Base-by-base conservation (phyloP, 345 rosid genomes). In the Citrus mangshanensis region DNA sequence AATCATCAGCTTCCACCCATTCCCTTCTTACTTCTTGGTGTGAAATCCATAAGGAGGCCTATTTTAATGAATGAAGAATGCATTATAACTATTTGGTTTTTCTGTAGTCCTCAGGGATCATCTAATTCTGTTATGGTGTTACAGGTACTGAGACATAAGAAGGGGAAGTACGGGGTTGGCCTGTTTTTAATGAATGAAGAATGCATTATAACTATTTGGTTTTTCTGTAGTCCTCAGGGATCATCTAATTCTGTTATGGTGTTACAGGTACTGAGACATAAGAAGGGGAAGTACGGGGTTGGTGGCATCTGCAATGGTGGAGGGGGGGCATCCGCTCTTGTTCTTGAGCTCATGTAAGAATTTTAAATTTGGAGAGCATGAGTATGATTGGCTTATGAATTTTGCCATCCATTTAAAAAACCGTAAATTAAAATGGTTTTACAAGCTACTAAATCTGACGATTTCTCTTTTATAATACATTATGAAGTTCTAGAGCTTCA, bases 281-380 rank as follows among this genome's bases (percentile, higher is more conserved):
- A 87, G 84, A 93, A 84, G 24, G 98, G 92, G 59, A 92, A 84
- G 82, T 89, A 88, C 16, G 98, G 97, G 55, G 97, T 91, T 78
- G 97, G 86, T 37, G 94, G 91, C 42, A 76, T 96, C 76, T 96
- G 99, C 93, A 96, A 96, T 56, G 98, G 99, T n/a, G 98, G 97
- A 51, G 99, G 99, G 22, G 97, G 95, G 58, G 99, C 97, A 81
- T 96, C 98, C 24, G 92, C 98, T 7, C 84, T 96, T 68, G 98
- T 93, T 73, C 79, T 94, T 51, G 97, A 96, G 89, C 87, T 88
- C 88, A 84, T 94, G 89, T 94, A 91, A 90, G 91, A 65, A 63
- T 77, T 81, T 71, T 71, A 66, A 34, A 40, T 83, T 84, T 75
- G 78, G 83, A 80, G 68, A 79, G 70, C 32, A 9, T 73, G 9